phyloP scores from a whole-genome alignment of 768 basidiomycete genomes.

The Coprinopsis cinerea region DNA sequence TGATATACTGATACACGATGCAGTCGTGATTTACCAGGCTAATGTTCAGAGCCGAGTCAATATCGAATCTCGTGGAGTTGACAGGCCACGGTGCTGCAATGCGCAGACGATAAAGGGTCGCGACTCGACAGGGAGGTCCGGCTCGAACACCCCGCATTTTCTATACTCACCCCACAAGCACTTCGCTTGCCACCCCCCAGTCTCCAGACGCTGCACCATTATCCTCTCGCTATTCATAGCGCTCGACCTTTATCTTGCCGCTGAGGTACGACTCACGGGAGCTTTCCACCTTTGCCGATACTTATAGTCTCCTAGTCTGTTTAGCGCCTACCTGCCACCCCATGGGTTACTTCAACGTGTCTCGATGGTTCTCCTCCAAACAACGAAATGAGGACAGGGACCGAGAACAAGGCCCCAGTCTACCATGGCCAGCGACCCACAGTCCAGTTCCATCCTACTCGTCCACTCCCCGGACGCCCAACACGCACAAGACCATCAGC shows the following conservation, averaged over 20 bases:
- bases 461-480: slow-evolving; percentile 7
- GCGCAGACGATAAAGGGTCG: slow-evolving; percentile 1
- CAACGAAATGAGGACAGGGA: slow-evolving; percentile 14
- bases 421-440: slow-evolving; percentile 25
- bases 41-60: background rate
- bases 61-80: background rate
- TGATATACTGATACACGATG: background rate
- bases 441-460: slow-evolving; percentile 14
- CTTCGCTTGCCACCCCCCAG: background rate
- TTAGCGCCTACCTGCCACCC: background rate
- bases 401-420: slow-evolving; percentile 17
- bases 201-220: background rate
- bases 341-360: background rate
- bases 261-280: too few relatives aligned
- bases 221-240: too few relatives aligned
- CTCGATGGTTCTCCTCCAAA: background rate
- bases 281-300: too few relatives aligned
- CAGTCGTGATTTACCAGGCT: background rate
- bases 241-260: too few relatives aligned
- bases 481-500: slow-evolving; percentile 22
- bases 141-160: background rate
- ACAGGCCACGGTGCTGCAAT: slow-evolving; percentile 4
- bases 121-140: background rate
- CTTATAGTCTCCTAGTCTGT: too few relatives aligned
- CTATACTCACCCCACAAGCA: background rate